Conservation (phyloP, 2,329 filamentous ascomycete genomes). For the Scedosporium aurantiacum region DNA sequence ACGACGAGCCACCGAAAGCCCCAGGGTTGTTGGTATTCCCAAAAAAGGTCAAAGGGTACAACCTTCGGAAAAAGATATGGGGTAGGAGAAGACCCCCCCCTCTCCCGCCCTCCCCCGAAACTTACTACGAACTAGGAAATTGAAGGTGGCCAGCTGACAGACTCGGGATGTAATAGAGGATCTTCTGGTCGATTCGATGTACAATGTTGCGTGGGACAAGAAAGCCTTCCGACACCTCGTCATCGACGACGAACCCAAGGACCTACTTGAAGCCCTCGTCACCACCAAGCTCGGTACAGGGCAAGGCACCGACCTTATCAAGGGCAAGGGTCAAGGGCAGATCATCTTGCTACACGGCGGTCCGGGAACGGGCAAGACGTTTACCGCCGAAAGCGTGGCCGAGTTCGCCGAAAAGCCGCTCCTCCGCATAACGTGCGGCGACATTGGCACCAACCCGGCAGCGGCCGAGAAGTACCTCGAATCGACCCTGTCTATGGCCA, state of each 20-base stretch:
- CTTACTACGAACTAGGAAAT: neutral
- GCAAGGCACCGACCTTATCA: neutral
- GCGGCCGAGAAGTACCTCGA: conserved; percentile 10
- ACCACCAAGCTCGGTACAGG: neutral
- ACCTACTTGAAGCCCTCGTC: neutral
- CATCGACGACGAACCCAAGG: neutral
- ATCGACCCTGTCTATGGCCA: conserved; percentile 6
- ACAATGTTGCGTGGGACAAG: neutral
- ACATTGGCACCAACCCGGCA: conserved; percentile 5
- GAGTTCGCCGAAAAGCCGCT: neutral
- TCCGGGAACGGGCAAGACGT: conserved; percentile 6
- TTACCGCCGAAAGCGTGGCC: neutral
- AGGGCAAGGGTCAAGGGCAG: neutral
- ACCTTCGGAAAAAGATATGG: neutral
- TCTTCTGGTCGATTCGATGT: neutral
- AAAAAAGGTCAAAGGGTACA: neutral
- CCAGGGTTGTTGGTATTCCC: neutral
- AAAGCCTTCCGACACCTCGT: neutral
- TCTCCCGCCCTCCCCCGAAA: neutral
- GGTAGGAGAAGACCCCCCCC: neutral
- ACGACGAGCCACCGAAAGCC: neutral
- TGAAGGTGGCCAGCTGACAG: neutral
- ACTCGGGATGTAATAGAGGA: neutral
- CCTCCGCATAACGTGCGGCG: neutral
- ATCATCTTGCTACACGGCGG: neutral